Conservation (phyloP, 108 stramenopile species). For the Cyclotella atomus region DNA sequence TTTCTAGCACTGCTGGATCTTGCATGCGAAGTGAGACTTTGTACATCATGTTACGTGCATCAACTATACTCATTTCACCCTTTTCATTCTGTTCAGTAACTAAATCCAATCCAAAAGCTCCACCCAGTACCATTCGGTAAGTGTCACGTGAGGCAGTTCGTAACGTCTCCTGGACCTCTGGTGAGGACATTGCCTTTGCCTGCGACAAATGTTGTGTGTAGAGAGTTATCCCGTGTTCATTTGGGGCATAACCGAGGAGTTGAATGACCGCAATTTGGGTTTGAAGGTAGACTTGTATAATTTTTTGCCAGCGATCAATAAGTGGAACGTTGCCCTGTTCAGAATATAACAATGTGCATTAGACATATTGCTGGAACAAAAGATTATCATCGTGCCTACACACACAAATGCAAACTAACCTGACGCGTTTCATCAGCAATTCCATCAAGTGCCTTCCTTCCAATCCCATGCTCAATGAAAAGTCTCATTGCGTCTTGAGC, state of each 20-base stretch:
- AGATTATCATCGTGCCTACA: background rate
- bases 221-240: constrained; percentile 75
- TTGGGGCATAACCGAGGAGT: constrained; percentile 70
- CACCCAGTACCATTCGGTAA: constrained; percentile 69
- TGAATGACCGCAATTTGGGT: constrained; percentile 79
- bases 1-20: constrained; percentile 63
- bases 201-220: constrained; percentile 74
- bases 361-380: background rate
- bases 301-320: constrained; percentile 82
- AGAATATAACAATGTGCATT: background rate
- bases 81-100: constrained; percentile 31
- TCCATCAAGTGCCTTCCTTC: constrained; percentile 52
- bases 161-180: constrained; percentile 62
- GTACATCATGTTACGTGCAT: constrained; percentile 86
- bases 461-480: constrained; percentile 64
- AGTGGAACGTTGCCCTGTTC: constrained; percentile 46
- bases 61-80: constrained; percentile 70
- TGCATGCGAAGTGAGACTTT: constrained; percentile 77
- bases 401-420: background rate
- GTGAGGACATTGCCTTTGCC: constrained; percentile 46
- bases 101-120: constrained; percentile 67
- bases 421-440: constrained; percentile 40
- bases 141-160: constrained; percentile 61
- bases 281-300: constrained; percentile 82
- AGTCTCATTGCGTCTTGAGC: constrained; percentile 67